These are phyloP conservation scores for Hermanozyma aechmeae DNA, from an alignment of 805 yeast species.

Conservation along the genomic window DNA sequence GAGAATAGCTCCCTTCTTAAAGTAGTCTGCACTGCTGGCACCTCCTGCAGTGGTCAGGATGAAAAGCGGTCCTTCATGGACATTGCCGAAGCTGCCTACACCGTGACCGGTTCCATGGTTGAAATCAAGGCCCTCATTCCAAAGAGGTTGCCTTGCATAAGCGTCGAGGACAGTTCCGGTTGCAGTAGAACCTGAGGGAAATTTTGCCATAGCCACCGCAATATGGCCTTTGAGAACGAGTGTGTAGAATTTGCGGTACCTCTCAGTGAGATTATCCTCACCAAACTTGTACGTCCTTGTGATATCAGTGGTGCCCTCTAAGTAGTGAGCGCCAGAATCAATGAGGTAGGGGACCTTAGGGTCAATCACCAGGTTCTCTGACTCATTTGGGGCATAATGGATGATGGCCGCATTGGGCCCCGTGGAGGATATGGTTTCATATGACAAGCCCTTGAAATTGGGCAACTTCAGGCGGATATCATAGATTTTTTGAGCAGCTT, in stretches of 20 bases:
- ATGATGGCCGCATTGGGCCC: conserved; percentile 71
- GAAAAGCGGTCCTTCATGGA: conserved; percentile 92
- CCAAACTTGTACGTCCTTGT: conserved; percentile 79
- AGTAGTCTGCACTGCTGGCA: conserved; percentile 37
- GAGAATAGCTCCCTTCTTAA: conserved; percentile 55
- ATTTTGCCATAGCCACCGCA: conserved; percentile 70
- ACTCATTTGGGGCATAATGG: conserved; percentile 64
- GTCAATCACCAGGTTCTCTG: conserved; percentile 50
- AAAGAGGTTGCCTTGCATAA: conserved; percentile 73
- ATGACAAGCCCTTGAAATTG: conserved; percentile 59
- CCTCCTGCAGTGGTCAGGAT: conserved; percentile 49
- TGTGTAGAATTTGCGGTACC: conserved; percentile 66
- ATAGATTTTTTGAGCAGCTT: conserved; percentile 52
- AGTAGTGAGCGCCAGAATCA: conserved; percentile 87
- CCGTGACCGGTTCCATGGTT: conserved; percentile 98
- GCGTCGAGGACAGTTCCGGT: conserved; percentile 72
- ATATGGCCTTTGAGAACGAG: conserved; percentile 87
- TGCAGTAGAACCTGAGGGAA: conserved; percentile 54
- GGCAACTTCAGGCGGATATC: conserved; percentile 44
- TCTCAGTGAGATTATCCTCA: conserved; percentile 11
- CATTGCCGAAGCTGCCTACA: conserved; percentile 83
- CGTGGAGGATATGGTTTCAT: conserved; percentile 67
- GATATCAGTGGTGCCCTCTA: conserved; percentile 94
- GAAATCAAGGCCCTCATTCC: conserved; percentile 78
- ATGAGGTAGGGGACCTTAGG: conserved; percentile 61